Evolutionary conservation across 345 rosid genomes (phyloP).

Genomic region (Brassica napus): Da-Ae NC_063437.1:17784501-17785000

Average conservation of each 20-base stretch:
- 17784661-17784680: conserved; percentile 86
- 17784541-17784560: conserved; percentile 16
- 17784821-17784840: conserved; percentile 85
- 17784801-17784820: conserved; percentile 87
- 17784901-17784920: conserved; percentile 89
- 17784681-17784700: conserved; percentile 77
- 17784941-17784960: conserved; percentile 77
- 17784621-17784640: conserved; percentile 74
- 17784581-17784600: conserved; percentile 16
- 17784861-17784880: conserved; percentile 86
- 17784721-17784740: conserved; percentile 80
- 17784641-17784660: conserved; percentile 81
- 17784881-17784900: conserved; percentile 90
- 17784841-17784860: conserved; percentile 91
- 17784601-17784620: conserved; percentile 81
- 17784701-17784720: conserved; percentile 80
- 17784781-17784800: conserved; percentile 85
- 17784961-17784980: conserved; percentile 89
- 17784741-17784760: conserved; percentile 80
- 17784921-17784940: conserved; percentile 74
- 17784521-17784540: conserved; percentile 70
- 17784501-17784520: conserved; percentile 72
- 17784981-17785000: conserved; percentile 85
- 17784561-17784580: neutral
- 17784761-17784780: conserved; percentile 84